Evolutionary conservation across 345 rosid species (phyloP).

Genomic region (Camelina laxa): DNA sequence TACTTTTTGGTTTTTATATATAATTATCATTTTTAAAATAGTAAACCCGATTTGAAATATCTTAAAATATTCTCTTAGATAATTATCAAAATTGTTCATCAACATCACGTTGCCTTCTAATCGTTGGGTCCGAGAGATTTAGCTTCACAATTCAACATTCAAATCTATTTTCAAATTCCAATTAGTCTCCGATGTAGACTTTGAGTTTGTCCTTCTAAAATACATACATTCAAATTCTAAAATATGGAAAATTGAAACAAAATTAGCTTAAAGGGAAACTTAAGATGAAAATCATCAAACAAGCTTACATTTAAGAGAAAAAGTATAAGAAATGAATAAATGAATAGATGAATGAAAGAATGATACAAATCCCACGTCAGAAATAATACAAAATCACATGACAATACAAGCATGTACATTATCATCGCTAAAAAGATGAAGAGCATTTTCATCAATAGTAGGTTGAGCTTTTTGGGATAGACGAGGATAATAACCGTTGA

Average conservation of each 20-base stretch:
- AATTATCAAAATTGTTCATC: too few relatives aligned
- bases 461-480: constrained; percentile 30
- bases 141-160: too few relatives aligned
- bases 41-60: too few relatives aligned
- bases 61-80: too few relatives aligned
- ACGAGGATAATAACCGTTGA: constrained; percentile 25
- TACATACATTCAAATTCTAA: too few relatives aligned
- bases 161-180: too few relatives aligned
- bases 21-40: too few relatives aligned
- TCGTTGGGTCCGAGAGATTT: too few relatives aligned
- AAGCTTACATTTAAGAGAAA: constrained; percentile 1
- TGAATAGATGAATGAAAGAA: constrained; percentile 27
- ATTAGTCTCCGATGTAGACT: too few relatives aligned
- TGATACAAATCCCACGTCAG: neutral
- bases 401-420: constrained; percentile 67
- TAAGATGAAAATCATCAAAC: neutral
- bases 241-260: neutral
- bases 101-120: too few relatives aligned
- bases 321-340: neutral
- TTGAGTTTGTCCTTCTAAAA: too few relatives aligned
- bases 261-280: neutral
- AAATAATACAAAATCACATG: constrained; percentile 43
- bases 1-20: too few relatives aligned
- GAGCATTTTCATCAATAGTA: constrained; percentile 53
- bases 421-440: constrained; percentile 84